Base-by-base conservation (phyloP, 306 rosid species). In the Corylus americana region DNA sequence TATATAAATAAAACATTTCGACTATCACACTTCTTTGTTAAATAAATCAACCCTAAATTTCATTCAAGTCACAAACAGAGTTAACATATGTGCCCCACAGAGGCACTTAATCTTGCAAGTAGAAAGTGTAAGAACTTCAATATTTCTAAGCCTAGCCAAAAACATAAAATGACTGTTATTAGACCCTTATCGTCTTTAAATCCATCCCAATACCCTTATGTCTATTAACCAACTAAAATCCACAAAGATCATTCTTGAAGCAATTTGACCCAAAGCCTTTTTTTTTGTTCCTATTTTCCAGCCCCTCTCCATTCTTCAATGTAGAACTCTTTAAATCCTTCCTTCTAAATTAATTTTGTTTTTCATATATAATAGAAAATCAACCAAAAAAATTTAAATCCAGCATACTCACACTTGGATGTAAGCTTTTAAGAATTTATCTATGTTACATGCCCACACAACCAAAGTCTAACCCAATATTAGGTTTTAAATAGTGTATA, bases 361-460 rank as follows among this genome's bases (percentile, higher is more conserved):
- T 42, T 22, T 3, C 50, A 39, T 42, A 42, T 18, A 39, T 42
- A 17, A 67, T n/a, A 66, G 27, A 18, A 67, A 17, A 67, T 8
- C 42, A n/a, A 18, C 8, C 35, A 59, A 62, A 8, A 4, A 42
- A 39, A 17, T 13, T 67, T 67, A 67, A 17, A 37, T 3, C 51
- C 72, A 67, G 25, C 49, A 67, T 39, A 16, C 29, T 39, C 50
- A 42, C 39, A 67, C 72, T 17, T 67, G 51, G 51, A 14, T 64
- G 47, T 67, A 42, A 67, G 51, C 50, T 42, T 67, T 67, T 67
- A 39, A 17, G 72, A 42, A 20, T 67, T 67, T 67, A 18, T 42
- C 42, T 5, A 39, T 4, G 42, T 42, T 20, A 42, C 22, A 13
- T 54, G 53, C 51, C 73, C 31, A 27, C 74, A 59, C 17, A 17